These are phyloP conservation scores for Hirschioporus abietinus DNA, from an alignment of 768 basidiomycete genomes.

Conservation along the genomic window DNA sequence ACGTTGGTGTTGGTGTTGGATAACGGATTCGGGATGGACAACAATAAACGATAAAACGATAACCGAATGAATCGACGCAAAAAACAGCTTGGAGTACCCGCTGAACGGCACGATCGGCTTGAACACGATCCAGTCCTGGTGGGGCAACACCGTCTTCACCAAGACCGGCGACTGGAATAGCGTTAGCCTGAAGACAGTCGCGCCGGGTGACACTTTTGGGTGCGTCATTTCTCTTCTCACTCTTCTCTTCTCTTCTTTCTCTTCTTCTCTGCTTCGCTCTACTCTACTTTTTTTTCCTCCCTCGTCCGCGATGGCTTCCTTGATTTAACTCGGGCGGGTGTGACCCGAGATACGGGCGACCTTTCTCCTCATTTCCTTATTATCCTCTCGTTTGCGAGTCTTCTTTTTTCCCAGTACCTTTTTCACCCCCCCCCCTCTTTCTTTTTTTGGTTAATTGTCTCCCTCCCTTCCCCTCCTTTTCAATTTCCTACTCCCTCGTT, in stretches of 20 bases:
- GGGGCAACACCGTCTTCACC: conserved; percentile 35
- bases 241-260: neutral
- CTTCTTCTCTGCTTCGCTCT: neutral
- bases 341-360: too few relatives aligned
- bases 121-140: conserved; percentile 34
- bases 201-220: conserved; percentile 12
- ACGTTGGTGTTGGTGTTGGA: conserved; percentile 20
- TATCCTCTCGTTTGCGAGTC: too few relatives aligned
- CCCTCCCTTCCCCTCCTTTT: too few relatives aligned
- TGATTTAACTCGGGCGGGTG: too few relatives aligned
- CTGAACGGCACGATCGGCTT: conserved; percentile 34
- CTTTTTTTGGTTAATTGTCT: too few relatives aligned
- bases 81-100: conserved; percentile 41
- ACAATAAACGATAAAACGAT: neutral
- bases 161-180: conserved; percentile 30
- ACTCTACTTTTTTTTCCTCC: neutral
- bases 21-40: conserved; percentile 21
- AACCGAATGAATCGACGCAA: neutral
- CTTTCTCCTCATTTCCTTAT: too few relatives aligned
- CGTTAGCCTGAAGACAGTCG: conserved; percentile 11
- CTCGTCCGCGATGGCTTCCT: too few relatives aligned
- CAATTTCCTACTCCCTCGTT: too few relatives aligned
- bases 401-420: too few relatives aligned
- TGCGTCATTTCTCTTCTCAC: neutral
- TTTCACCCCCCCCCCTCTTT: too few relatives aligned